Evolutionary conservation across 768 basidiomycete genomes (phyloP).

Genomic region (Chlorophyllum brunneum): DNA sequence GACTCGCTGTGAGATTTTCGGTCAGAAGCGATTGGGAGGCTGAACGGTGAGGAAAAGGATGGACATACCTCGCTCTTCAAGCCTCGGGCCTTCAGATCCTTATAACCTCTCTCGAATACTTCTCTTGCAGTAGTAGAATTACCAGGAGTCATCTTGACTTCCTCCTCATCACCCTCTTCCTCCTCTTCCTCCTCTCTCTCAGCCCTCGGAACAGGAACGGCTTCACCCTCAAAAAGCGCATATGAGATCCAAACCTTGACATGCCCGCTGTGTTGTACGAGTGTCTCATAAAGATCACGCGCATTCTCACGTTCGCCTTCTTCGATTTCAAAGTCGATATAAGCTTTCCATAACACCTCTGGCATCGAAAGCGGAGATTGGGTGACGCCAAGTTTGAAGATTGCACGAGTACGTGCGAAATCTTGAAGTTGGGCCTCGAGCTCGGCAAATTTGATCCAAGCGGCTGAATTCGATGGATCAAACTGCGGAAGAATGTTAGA

Average conservation of each 20-base stretch:
- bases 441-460: conserved; percentile 96
- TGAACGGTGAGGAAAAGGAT: background rate
- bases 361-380: conserved; percentile 92
- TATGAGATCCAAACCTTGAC: conserved; percentile 98
- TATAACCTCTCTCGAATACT: conserved; percentile 86
- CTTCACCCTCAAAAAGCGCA: conserved; percentile 86
- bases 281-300: conserved; percentile 83
- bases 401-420: conserved; percentile 83
- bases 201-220: conserved; percentile 61
- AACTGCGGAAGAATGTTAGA: conserved; percentile 38
- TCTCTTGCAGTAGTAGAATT: conserved; percentile 65
- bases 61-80: conserved; percentile 80
- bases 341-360: conserved; percentile 91
- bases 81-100: conserved; percentile 73
- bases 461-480: conserved; percentile 85
- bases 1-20: conserved; percentile 58
- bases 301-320: conserved; percentile 89
- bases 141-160: conserved; percentile 66
- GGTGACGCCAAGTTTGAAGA: conserved; percentile 87
- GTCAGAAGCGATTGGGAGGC: conserved; percentile 1
- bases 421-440: conserved; percentile 87
- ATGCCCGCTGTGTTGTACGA: conserved; percentile 82
- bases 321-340: conserved; percentile 94
- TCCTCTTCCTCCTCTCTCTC: conserved; percentile 73
- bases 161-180: conserved; percentile 59